Evolutionary conservation across 768 basidiomycete species (phyloP).

Genomic region (Tylopilus plumbeoviolaceoides): DNA sequence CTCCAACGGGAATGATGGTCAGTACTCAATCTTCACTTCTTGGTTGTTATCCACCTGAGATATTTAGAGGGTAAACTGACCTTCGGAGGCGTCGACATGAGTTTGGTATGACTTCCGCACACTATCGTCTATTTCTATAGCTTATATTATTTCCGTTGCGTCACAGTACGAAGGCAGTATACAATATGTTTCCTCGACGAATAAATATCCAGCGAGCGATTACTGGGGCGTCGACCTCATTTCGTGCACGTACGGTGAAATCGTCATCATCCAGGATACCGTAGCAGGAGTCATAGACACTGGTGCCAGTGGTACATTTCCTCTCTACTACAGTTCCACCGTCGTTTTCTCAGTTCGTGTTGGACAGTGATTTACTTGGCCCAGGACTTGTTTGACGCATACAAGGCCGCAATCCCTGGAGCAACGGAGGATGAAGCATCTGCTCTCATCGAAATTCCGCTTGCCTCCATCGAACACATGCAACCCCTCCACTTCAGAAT

Average conservation of each 20-base stretch:
- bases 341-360: too few species aligned
- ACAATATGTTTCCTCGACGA: conserved; percentile 23
- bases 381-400: too few species aligned
- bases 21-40: not conserved
- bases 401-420: too few species aligned
- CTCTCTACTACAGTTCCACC: not conserved
- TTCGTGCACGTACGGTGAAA: conserved; percentile 9
- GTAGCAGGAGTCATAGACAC: conserved; percentile 28
- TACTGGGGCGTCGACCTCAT: conserved; percentile 32
- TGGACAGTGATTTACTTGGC: too few species aligned
- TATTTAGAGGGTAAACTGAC: conserved; percentile 23
- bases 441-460: too few species aligned
- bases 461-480: too few species aligned
- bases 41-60: not conserved
- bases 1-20: conserved; percentile 7
- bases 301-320: conserved; percentile 18
- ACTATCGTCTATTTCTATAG: too few species aligned
- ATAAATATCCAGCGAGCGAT: conserved; percentile 17
- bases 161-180: conserved; percentile 19
- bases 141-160: not conserved
- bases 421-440: too few species aligned
- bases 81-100: conserved; percentile 19
- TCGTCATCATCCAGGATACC: conserved; percentile 10
- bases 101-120: conserved; percentile 8
- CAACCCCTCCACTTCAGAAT: too few species aligned